These are phyloP conservation scores for Cymbopogon flexuosus DNA, from an alignment of 202 grass and related monocot species.

Conservation along the genomic window DNA sequence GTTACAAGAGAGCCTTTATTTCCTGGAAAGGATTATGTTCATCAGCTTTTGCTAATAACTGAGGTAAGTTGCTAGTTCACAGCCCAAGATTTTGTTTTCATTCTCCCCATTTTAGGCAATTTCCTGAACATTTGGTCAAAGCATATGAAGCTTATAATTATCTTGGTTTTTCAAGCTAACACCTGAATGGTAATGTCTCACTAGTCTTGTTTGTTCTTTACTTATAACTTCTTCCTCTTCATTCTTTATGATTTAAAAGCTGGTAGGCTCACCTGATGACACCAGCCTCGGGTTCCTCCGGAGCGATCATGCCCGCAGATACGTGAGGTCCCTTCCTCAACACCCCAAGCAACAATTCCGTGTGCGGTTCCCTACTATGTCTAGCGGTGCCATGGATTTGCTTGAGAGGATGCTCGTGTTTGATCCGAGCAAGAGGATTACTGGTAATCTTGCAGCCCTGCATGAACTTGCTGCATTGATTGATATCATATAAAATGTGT, in stretches of 20 bases:
- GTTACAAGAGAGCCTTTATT: slow-evolving; percentile 84
- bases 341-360: slow-evolving; percentile 84
- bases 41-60: slow-evolving; percentile 88
- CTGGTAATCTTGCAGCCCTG: slow-evolving; percentile 58
- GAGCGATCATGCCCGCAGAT: slow-evolving; percentile 87
- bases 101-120: background rate
- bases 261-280: slow-evolving; percentile 91
- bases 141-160: background rate
- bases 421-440: slow-evolving; percentile 92
- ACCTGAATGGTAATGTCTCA: slow-evolving; percentile 1
- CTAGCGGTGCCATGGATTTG: slow-evolving; percentile 72
- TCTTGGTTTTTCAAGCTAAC: slow-evolving; percentile 9
- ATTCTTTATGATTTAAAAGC: slow-evolving; percentile 51
- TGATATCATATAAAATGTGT: slow-evolving; percentile 15
- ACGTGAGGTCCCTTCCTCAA: slow-evolving; percentile 85
- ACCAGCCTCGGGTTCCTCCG: slow-evolving; percentile 92
- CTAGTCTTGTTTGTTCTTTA: slow-evolving; percentile 4
- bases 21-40: slow-evolving; percentile 95
- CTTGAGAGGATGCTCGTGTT: slow-evolving; percentile 98
- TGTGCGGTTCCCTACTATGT: slow-evolving; percentile 75
- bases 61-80: slow-evolving; percentile 47
- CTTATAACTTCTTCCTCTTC: slow-evolving; percentile 20
- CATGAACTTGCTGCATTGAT: slow-evolving; percentile 42
- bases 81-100: slow-evolving; percentile 2
- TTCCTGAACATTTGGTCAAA: background rate